Evolutionary conservation across 345 rosid species (phyloP).

Genomic region (Eutrema yunnanense): DNA sequence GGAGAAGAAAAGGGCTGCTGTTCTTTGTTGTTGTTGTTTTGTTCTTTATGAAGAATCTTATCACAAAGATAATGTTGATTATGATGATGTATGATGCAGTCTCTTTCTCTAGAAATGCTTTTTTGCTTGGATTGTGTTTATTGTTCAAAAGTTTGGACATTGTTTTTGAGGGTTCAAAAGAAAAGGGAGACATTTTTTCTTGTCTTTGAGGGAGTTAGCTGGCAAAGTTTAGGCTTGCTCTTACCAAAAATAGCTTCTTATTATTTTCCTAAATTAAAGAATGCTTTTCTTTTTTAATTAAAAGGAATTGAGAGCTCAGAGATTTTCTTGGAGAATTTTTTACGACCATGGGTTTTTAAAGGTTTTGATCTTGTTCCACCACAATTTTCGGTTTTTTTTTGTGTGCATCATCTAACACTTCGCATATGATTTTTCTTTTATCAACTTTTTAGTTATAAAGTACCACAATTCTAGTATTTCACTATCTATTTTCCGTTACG

Average conservation of each 20-base stretch:
- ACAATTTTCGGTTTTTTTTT: background rate
- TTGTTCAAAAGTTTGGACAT: constrained; percentile 21
- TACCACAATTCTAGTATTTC: too few relatives aligned
- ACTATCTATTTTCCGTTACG: too few relatives aligned
- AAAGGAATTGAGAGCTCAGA: constrained; percentile 17
- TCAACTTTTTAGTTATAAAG: too few relatives aligned
- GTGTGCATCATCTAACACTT: too few relatives aligned
- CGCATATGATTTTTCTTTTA: too few relatives aligned
- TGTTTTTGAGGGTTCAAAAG: constrained; percentile 11
- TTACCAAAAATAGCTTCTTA: constrained; percentile 22
- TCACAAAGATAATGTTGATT: background rate
- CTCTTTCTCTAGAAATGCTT: background rate
- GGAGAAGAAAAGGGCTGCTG: constrained; percentile 5
- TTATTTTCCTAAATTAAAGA: constrained; percentile 9
- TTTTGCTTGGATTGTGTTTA: constrained; percentile 21
- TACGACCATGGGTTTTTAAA: constrained; percentile 9
- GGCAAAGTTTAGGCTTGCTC: constrained; percentile 19
- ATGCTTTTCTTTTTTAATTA: background rate
- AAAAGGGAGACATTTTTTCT: constrained; percentile 6
- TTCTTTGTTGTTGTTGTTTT: constrained; percentile 19
- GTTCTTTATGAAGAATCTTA: background rate
- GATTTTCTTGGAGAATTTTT: constrained; percentile 18
- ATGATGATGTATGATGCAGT: background rate
- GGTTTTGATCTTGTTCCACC: constrained; percentile 6
- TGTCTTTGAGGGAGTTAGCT: constrained; percentile 14